Percentiles rank a stretch among this genome's conserved stretches.
phyloP scores from a whole-genome alignment of 768 basidiomycete genomes.

The Amanita rimosa region DNA sequence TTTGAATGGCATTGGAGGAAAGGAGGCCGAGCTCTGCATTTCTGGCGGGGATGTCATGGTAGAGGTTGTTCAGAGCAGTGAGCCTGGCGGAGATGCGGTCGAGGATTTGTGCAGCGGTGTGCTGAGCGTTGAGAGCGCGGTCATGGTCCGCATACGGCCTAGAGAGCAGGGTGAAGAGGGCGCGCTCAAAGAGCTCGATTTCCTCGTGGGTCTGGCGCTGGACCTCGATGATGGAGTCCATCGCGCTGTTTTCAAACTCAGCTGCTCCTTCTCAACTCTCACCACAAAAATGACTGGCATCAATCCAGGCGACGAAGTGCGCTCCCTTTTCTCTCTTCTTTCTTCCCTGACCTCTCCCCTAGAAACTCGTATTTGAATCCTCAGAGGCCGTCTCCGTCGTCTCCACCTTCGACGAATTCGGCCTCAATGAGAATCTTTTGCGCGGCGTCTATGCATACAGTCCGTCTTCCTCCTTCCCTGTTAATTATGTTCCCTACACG shows the following conservation, averaged over 20 bases:
- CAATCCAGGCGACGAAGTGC: constrained; percentile 78
- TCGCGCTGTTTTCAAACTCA: constrained; percentile 50
- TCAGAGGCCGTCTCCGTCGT: constrained; percentile 86
- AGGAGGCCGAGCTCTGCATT: constrained; percentile 56
- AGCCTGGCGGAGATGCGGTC: constrained; percentile 69
- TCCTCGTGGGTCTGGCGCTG: constrained; percentile 95
- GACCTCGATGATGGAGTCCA: constrained; percentile 94
- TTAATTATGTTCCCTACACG: not conserved
- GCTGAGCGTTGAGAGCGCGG: constrained; percentile 60
- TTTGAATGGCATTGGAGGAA: constrained; percentile 44
- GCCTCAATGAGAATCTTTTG: constrained; percentile 89
- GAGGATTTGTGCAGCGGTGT: constrained; percentile 85
- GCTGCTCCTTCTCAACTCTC: constrained; percentile 30
- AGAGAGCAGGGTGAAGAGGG: constrained; percentile 75
- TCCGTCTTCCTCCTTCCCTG: constrained; percentile 20
- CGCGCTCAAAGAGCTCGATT: constrained; percentile 83
- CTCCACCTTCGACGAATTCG: constrained; percentile 83
- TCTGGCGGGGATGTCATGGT: constrained; percentile 66
- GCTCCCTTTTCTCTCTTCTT: constrained; percentile 14
- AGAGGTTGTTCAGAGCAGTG: constrained; percentile 53
- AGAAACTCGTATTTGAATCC: constrained; percentile 94
- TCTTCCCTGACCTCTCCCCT: constrained; percentile 1
- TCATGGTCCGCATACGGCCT: constrained; percentile 55
- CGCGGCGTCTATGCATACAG: constrained; percentile 99
- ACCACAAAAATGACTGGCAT: constrained; percentile 64